Percentiles rank a stretch among this genome's conserved stretches.
Conservation (phyloP, 805 yeast species). For the Dipodascus albidus region DNA sequence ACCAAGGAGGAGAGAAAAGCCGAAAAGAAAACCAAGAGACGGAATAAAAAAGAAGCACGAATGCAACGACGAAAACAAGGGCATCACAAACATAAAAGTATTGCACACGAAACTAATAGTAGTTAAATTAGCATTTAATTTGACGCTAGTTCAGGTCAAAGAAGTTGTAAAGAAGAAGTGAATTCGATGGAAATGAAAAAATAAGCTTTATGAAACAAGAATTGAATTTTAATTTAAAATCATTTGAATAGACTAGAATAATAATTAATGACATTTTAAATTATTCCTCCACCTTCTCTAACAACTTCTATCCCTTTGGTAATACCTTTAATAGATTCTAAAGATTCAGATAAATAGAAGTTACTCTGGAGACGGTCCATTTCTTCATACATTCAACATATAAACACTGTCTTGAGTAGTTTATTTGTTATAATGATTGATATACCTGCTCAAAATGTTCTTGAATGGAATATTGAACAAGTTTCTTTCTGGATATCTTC, state of each 20-base stretch:
- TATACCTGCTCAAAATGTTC: constrained; percentile 6
- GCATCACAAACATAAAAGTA: background rate
- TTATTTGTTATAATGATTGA: background rate
- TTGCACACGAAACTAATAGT: background rate
- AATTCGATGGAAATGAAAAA: background rate
- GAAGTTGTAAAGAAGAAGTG: background rate
- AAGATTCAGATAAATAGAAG: no score
- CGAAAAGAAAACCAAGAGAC: background rate
- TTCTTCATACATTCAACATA: no score
- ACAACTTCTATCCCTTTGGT: background rate
- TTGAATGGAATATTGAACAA: constrained; percentile 15
- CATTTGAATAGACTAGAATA: background rate
- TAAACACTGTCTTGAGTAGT: no score
- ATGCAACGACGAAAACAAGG: background rate
- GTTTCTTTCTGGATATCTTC: constrained; percentile 16
- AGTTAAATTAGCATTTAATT: background rate
- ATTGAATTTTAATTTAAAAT: background rate
- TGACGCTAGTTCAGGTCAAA: background rate
- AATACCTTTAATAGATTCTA: no score
- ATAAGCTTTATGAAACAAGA: background rate
- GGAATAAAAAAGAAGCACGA: background rate
- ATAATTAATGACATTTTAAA: background rate
- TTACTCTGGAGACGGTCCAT: no score
- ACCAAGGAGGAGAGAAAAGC: constrained; percentile 9
- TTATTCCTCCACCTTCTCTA: background rate